Conservation (phyloP, 192 early-diverging fungal genomes). For the Glomus cerebriforme region DNA sequence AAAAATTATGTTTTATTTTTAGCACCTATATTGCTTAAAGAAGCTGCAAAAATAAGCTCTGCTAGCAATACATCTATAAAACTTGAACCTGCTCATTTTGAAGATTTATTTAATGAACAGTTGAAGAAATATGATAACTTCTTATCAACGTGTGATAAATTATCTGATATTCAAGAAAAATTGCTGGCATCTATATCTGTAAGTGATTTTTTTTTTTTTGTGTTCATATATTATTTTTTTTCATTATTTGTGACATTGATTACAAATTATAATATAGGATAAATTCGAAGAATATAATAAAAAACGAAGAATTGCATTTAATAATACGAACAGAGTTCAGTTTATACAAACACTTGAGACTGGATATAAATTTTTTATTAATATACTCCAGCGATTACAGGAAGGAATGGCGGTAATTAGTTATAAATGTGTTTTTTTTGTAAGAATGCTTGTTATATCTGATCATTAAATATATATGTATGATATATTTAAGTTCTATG, state of each 20-base stretch:
- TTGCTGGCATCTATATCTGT: conserved; percentile 57
- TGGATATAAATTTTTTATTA: conserved; percentile 73
- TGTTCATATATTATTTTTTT: not conserved
- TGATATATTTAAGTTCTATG: conserved; percentile 61
- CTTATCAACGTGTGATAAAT: conserved; percentile 50
- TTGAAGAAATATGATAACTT: conserved; percentile 74
- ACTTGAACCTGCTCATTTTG: conserved; percentile 76
- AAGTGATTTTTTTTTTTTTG: conserved; percentile 19
- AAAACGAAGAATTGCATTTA: conserved; percentile 56
- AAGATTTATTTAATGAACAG: conserved; percentile 71
- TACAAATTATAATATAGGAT: conserved; percentile 37
- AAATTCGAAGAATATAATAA: conserved; percentile 69
- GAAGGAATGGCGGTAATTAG: conserved; percentile 72
- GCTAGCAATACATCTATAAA: conserved; percentile 61
- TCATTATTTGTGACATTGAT: not conserved
- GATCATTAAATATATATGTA: not conserved
- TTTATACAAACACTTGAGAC: conserved; percentile 76
- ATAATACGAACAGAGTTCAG: conserved; percentile 70
- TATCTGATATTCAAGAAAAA: conserved; percentile 59
- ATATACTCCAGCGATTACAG: conserved; percentile 71
- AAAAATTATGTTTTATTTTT: not conserved
- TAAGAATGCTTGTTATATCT: not conserved
- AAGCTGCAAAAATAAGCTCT: conserved; percentile 62
- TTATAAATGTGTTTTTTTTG: conserved; percentile 12
- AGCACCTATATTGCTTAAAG: conserved; percentile 21